Evolutionary conservation across 805 yeast genomes (phyloP).

Genomic region (Zygoascus flipseniorum): DNA sequence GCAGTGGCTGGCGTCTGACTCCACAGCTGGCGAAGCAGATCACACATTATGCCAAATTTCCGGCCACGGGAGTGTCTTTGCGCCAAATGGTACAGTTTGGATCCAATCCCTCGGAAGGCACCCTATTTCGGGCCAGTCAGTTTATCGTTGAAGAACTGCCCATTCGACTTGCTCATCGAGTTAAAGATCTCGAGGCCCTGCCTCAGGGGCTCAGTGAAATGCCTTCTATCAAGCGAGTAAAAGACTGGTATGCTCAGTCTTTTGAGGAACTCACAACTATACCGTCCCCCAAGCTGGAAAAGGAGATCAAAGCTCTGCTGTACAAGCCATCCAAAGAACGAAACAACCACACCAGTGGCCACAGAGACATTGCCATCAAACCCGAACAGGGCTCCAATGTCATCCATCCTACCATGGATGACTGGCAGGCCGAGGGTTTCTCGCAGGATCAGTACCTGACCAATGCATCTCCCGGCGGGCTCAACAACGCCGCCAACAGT

Average conservation of each 20-base stretch:
- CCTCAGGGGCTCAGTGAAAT: constrained; percentile 66
- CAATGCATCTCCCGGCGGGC: constrained; percentile 1
- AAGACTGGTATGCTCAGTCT: constrained; percentile 86
- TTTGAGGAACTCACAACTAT: constrained; percentile 68
- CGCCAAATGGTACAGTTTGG: constrained; percentile 93
- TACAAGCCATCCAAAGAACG: constrained; percentile 18
- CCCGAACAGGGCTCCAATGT: constrained; percentile 21
- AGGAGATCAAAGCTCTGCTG: constrained; percentile 26
- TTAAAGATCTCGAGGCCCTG: constrained; percentile 70
- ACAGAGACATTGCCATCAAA: constrained; percentile 24
- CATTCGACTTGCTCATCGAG: constrained; percentile 76
- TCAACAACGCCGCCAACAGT: constrained; percentile 1
- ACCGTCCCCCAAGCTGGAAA: constrained; percentile 46
- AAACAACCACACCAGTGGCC: constrained; percentile 1
- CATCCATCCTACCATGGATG: constrained; percentile 16
- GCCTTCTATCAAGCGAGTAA: constrained; percentile 68
- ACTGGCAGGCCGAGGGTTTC: constrained; percentile 19
- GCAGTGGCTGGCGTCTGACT: constrained; percentile 25
- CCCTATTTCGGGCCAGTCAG: constrained; percentile 72
- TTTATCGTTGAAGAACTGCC: constrained; percentile 83
- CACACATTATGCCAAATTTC: constrained; percentile 56
- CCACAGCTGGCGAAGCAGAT: constrained; percentile 45
- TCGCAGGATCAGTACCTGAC: not conserved
- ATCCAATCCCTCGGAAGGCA: constrained; percentile 66
- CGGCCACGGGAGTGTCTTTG: constrained; percentile 77